Percentiles rank a stretch among this genome's conserved stretches.
These are phyloP conservation scores for Candida germanica DNA, from an alignment of 805 yeast genomes.

Conservation along the genomic window DNA sequence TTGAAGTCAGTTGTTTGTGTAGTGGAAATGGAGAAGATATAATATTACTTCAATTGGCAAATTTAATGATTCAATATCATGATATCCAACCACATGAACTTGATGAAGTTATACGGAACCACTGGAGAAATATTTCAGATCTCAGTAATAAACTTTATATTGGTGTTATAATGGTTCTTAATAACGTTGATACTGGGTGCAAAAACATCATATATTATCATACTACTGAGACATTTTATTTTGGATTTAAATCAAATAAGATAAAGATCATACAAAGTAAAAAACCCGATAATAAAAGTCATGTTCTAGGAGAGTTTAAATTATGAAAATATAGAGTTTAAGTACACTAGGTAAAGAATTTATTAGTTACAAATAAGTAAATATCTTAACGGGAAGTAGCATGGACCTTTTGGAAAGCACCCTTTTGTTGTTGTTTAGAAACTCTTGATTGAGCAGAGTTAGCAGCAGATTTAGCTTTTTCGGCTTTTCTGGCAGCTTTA, in stretches of 20 bases:
- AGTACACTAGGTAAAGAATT: slow-evolving; percentile 8
- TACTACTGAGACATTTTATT: slow-evolving; percentile 35
- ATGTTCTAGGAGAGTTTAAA: slow-evolving; percentile 26
- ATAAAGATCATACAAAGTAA: slow-evolving; percentile 25
- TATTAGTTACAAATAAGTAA: slow-evolving; percentile 13
- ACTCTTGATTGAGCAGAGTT: slow-evolving; percentile 62
- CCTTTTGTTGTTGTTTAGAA: slow-evolving; percentile 96
- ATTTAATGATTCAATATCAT: slow-evolving; percentile 12
- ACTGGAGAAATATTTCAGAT: slow-evolving; percentile 1
- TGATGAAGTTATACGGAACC: neutral
- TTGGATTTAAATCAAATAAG: slow-evolving; percentile 20
- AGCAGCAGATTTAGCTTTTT: slow-evolving; percentile 79
- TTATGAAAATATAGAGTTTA: neutral
- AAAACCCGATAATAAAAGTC: slow-evolving; percentile 13
- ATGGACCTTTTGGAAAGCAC: slow-evolving; percentile 95
- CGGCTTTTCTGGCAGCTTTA: slow-evolving; percentile 94
- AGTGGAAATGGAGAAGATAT: slow-evolving; percentile 61
- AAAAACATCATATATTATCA: slow-evolving; percentile 32
- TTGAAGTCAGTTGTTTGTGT: slow-evolving; percentile 36
- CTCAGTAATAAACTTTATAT: slow-evolving; percentile 20
- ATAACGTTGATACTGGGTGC: slow-evolving; percentile 7
- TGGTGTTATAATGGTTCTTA: slow-evolving; percentile 27
- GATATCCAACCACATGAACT: neutral
- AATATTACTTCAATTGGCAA: slow-evolving; percentile 40
- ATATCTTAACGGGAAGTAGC: slow-evolving; percentile 87